Percentiles rank a stretch among this genome's conserved stretches.
These are phyloP conservation scores for Buddleja alternifolia DNA, from an alignment of 257 asterid genomes.

Conservation along the genomic window DNA sequence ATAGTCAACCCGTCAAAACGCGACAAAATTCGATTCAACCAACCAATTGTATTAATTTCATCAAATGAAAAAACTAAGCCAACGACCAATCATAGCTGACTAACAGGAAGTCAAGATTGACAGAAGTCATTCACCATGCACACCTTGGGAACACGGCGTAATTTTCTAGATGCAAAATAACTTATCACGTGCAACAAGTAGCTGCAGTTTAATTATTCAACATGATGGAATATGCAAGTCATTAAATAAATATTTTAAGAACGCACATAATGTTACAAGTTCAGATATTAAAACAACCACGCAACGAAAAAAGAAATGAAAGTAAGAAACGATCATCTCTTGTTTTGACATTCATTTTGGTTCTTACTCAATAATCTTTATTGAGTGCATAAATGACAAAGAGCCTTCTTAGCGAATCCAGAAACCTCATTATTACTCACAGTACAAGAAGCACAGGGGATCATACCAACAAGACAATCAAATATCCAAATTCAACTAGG, in stretches of 20 bases:
- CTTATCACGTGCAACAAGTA: background rate
- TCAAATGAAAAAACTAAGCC: conserved; percentile 1
- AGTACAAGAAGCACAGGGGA: background rate
- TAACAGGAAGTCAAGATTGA: background rate
- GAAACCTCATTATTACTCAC: conserved; percentile 3
- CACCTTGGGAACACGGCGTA: conserved; percentile 1
- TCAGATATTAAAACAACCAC: background rate
- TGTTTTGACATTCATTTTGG: background rate
- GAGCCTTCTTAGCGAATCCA: background rate
- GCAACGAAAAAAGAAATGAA: too few relatives aligned
- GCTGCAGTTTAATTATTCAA: background rate
- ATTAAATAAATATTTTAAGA: background rate
- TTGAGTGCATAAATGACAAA: background rate
- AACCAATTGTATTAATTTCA: background rate
- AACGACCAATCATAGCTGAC: background rate
- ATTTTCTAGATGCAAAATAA: background rate
- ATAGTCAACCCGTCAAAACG: conserved; percentile 21
- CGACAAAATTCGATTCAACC: conserved; percentile 9
- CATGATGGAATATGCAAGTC: background rate
- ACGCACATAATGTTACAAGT: background rate
- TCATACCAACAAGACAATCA: background rate
- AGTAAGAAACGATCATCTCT: too few relatives aligned
- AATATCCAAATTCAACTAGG: background rate
- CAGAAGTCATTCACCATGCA: conserved; percentile 8
- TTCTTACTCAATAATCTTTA: background rate